These are phyloP conservation scores for Zygosaccharomyces siamensis DNA, from an alignment of 805 yeast genomes.

Conservation along the genomic window DNA sequence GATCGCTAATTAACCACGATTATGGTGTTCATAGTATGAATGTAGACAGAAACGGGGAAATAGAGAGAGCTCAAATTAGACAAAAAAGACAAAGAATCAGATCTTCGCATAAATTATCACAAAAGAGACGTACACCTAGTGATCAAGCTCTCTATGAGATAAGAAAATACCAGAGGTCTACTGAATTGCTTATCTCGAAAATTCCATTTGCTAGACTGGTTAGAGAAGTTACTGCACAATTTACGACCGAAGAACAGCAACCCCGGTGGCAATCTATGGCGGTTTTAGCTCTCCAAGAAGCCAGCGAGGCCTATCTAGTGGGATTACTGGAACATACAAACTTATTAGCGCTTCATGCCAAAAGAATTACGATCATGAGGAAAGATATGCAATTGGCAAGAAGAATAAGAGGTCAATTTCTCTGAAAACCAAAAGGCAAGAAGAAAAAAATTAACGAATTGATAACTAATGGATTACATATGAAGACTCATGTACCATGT, in stretches of 20 bases:
- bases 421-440: slow-evolving; percentile 1
- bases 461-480: slow-evolving; percentile 2
- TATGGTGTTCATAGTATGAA: not conserved
- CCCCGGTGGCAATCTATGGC: slow-evolving; percentile 79
- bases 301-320: slow-evolving; percentile 71
- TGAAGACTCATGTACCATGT: not conserved
- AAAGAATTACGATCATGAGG: slow-evolving; percentile 80
- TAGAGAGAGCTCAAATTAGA: slow-evolving; percentile 6
- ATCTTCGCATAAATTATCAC: slow-evolving; percentile 36
- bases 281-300: slow-evolving; percentile 72
- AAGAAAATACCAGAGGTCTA: slow-evolving; percentile 58
- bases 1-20: slow-evolving; percentile 1
- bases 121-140: slow-evolving; percentile 52
- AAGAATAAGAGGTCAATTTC: slow-evolving; percentile 57
- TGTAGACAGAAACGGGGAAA: not conserved
- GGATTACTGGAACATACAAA: slow-evolving; percentile 75
- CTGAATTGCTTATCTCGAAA: slow-evolving; percentile 63
- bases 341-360: slow-evolving; percentile 72
- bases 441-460: not conserved
- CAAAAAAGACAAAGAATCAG: slow-evolving; percentile 26
- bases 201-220: slow-evolving; percentile 76
- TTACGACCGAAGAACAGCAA: slow-evolving; percentile 45
- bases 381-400: slow-evolving; percentile 78
- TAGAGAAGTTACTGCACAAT: slow-evolving; percentile 61
- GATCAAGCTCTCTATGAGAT: slow-evolving; percentile 65